Base-by-base conservation (phyloP, 192 early-diverging fungal species). In the Mortierella antarctica region DNA sequence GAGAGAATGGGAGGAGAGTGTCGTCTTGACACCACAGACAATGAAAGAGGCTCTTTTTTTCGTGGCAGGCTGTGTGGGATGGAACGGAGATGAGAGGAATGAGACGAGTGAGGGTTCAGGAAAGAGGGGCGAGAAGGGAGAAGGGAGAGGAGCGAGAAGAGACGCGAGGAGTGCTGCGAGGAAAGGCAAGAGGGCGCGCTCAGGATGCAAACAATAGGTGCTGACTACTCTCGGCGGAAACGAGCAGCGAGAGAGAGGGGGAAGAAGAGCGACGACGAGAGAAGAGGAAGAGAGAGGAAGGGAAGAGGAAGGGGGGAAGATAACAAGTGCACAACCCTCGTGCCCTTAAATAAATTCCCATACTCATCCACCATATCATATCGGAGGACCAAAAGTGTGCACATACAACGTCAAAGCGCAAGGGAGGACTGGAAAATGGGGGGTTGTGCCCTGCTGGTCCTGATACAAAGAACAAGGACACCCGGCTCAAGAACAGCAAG, bases 61-160 rank as follows among this genome's bases (percentile, higher is more conserved):
- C 31, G 31, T 31, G 31, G 31, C 31, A 31, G 31, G 31, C 31
- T 31, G 31, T 31, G 45, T 62, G 60, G 17, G 40, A 21, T 31
- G 45, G 41, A 45, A 20, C 42, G 60, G 23, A 21, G 49, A 49
- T 44, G 41, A 45, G 44, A 20, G 14, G 39, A 20, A 48, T 6
- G 20, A 18, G 41, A 44, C 40, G 41, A 60, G 15, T 21, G 71
- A 62, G 57, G 14, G 44, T 55, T 31, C 45, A 15, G 20, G 51
- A 39, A 70, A 52, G 54, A 52, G 59, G 47, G 56, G 40, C 18
- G 41, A 44, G 55, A 57, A 23, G 21, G 39, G 53, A 58, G 7
- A 21, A 10, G 66, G 21, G 40, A n/a, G 66, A 21, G 56, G 55
- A 21, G 48, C 6, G 66, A 48, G 49, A 2, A 8, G 18, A 12